phyloP scores from a whole-genome alignment of 768 basidiomycete species.

The Artomyces pyxidatus region DNA sequence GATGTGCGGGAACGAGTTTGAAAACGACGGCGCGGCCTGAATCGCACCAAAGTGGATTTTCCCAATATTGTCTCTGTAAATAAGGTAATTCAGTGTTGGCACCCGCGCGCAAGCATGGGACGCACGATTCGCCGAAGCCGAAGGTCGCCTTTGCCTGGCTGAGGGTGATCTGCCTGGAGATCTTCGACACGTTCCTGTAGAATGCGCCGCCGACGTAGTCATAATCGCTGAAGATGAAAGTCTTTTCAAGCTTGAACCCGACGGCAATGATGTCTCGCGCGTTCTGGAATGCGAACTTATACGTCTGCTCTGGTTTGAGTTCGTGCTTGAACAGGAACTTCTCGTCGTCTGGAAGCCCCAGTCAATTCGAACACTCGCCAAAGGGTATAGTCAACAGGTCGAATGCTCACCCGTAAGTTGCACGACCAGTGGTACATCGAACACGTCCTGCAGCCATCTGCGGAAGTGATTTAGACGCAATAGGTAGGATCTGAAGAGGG shows the following conservation, averaged over 20 bases:
- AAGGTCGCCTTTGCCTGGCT: slow-evolving; percentile 94
- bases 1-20: slow-evolving; percentile 97
- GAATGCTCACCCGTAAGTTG: slow-evolving; percentile 81
- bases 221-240: slow-evolving; percentile 95
- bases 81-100: background rate
- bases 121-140: slow-evolving; percentile 93
- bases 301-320: slow-evolving; percentile 83
- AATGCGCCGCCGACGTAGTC: slow-evolving; percentile 87
- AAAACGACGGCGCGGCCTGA: slow-evolving; percentile 95
- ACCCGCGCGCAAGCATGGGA: slow-evolving; percentile 9
- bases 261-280: slow-evolving; percentile 96
- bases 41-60: slow-evolving; percentile 95
- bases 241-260: slow-evolving; percentile 85
- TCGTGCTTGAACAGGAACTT: slow-evolving; percentile 98
- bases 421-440: slow-evolving; percentile 88
- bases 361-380: no score
- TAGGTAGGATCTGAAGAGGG: background rate
- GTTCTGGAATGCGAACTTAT: slow-evolving; percentile 74
- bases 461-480: background rate
- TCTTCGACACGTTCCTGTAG: slow-evolving; percentile 89
- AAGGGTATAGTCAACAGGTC: no score
- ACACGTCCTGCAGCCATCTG: slow-evolving; percentile 96
- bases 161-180: slow-evolving; percentile 88
- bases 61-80: slow-evolving; percentile 86
- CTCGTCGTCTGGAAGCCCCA: slow-evolving; percentile 73